phyloP scores from a whole-genome alignment of 352 stramenopile genomes.

The Phytophthora vignae region DNA sequence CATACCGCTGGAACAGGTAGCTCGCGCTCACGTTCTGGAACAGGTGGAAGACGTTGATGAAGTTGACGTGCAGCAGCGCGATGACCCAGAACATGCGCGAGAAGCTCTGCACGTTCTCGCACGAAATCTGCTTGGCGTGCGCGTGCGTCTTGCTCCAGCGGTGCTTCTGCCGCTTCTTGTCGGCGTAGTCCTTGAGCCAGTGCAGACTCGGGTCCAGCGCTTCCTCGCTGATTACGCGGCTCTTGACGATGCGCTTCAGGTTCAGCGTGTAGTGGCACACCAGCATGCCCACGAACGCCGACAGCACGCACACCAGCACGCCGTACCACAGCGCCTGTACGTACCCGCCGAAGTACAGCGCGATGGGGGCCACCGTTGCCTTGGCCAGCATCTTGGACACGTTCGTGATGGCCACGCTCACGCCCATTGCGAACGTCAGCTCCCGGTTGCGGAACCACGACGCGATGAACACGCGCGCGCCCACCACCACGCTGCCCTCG shows the following conservation, averaged over 20 bases:
- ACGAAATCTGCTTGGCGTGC: slow-evolving; percentile 57
- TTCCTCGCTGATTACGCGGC: slow-evolving; percentile 61
- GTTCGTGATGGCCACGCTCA: slow-evolving; percentile 91
- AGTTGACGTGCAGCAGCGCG: slow-evolving; percentile 85
- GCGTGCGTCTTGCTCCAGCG: slow-evolving; percentile 43
- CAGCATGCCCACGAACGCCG: slow-evolving; percentile 55
- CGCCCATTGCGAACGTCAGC: slow-evolving; percentile 91
- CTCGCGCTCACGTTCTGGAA: slow-evolving; percentile 93
- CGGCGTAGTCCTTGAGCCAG: slow-evolving; percentile 78
- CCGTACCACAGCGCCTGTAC: slow-evolving; percentile 89
- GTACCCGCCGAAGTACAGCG: slow-evolving; percentile 87
- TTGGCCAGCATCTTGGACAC: slow-evolving; percentile 93
- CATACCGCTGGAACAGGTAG: slow-evolving; percentile 88
- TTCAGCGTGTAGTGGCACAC: slow-evolving; percentile 69
- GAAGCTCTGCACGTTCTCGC: slow-evolving; percentile 74
- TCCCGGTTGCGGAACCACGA: slow-evolving; percentile 86
- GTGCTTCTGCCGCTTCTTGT: slow-evolving; percentile 68
- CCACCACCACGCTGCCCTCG: slow-evolving; percentile 83
- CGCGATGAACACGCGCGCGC: slow-evolving; percentile 81
- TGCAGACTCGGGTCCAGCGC: slow-evolving; percentile 62
- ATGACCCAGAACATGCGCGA: slow-evolving; percentile 91
- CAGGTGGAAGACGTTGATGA: slow-evolving; percentile 92
- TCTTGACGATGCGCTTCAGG: slow-evolving; percentile 74
- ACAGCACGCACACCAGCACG: slow-evolving; percentile 64
- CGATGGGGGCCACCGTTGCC: slow-evolving; percentile 85